These are phyloP conservation scores for Taxawa tesnikishii DNA, from an alignment of 2,329 filamentous ascomycete species.

Conservation along the genomic window DNA sequence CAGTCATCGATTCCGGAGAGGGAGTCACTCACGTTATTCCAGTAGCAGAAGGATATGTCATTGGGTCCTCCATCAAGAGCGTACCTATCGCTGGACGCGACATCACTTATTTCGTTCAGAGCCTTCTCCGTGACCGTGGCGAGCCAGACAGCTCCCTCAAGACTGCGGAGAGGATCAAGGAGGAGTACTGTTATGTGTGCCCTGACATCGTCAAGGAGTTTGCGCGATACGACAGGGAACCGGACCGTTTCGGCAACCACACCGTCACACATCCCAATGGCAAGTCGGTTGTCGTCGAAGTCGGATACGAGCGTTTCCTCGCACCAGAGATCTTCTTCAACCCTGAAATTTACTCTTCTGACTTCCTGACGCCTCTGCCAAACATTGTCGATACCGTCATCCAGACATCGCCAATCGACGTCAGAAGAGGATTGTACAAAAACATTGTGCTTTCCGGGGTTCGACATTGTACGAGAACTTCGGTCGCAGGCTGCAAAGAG, in stretches of 20 bases:
- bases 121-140: constrained; percentile 84
- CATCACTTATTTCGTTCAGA: constrained; percentile 98
- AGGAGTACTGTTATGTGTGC: constrained; percentile 96
- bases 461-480: constrained; percentile 99
- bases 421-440: constrained; percentile 94
- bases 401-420: constrained; percentile 94
- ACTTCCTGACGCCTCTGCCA: constrained; percentile 91
- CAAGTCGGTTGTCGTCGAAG: constrained; percentile 72
- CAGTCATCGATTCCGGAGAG: constrained; percentile 96
- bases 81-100: constrained; percentile 96
- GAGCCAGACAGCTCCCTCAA: constrained; percentile 95
- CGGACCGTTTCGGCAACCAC: constrained; percentile 79
- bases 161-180: constrained; percentile 96
- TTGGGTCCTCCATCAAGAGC: constrained; percentile 97
- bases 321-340: constrained; percentile 99
- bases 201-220: constrained; percentile 99
- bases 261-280: constrained; percentile 77
- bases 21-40: constrained; percentile 99
- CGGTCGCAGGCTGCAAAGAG: constrained; percentile 84
- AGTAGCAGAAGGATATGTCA: constrained; percentile 96
- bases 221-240: constrained; percentile 82
- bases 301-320: constrained; percentile 95
- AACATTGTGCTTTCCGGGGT: constrained; percentile 97
- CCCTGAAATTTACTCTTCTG: constrained; percentile 97
- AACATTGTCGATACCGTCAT: constrained; percentile 94